Conservation (phyloP, 176 grass and related monocot species). For the Saccharum spontaneum region DNA sequence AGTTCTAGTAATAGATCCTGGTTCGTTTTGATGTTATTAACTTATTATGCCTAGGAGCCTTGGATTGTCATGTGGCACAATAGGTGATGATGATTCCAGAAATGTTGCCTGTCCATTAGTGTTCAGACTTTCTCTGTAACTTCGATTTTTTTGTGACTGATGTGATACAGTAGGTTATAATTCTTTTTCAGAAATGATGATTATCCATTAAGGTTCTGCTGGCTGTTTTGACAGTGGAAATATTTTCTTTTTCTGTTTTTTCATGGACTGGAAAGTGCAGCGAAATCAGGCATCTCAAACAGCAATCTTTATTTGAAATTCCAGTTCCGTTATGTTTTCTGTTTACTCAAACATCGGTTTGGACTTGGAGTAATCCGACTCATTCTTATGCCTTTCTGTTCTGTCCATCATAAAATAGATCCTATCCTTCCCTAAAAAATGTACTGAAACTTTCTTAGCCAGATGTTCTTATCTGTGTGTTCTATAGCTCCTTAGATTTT, state of each 20-base stretch:
- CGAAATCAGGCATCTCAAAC: background rate
- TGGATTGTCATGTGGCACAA: background rate
- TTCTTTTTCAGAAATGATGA: background rate
- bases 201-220: background rate
- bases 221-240: background rate
- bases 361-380: background rate
- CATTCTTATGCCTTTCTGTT: background rate
- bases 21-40: background rate
- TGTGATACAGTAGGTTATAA: background rate
- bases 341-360: background rate
- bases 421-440: background rate
- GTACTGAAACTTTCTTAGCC: background rate
- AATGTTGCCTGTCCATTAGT: background rate
- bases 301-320: background rate
- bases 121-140: background rate
- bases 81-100: background rate
- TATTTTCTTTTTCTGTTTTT: background rate
- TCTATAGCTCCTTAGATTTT: background rate
- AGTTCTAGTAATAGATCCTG: background rate
- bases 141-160: background rate
- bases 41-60: background rate
- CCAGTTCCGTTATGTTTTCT: background rate
- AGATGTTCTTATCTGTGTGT: background rate
- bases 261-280: background rate
- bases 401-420: background rate